Evolutionary conservation across 2,329 filamentous ascomycete species (phyloP).

Genomic region (Dothidotthia symphoricarpi): DNA sequence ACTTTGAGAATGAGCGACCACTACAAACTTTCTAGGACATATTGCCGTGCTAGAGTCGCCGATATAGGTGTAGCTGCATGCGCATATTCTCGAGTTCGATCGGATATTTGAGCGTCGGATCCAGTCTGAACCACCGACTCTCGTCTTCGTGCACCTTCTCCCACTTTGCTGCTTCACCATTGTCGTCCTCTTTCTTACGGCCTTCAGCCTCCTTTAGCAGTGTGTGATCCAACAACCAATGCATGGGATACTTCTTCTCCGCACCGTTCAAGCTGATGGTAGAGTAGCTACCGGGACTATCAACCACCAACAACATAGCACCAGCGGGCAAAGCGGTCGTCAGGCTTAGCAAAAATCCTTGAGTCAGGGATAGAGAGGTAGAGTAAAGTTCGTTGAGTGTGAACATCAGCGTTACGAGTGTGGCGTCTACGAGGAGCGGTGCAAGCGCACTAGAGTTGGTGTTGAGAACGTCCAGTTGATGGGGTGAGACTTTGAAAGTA

Average conservation of each 20-base stretch:
- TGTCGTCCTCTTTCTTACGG: slow-evolving; percentile 11
- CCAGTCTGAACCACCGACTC: slow-evolving; percentile 79
- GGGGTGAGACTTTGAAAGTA: slow-evolving; percentile 44
- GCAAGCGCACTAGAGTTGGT: slow-evolving; percentile 40
- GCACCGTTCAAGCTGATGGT: slow-evolving; percentile 63
- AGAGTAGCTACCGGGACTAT: slow-evolving; percentile 92
- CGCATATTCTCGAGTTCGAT: slow-evolving; percentile 92
- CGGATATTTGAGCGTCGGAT: slow-evolving; percentile 66
- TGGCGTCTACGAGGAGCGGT: slow-evolving; percentile 27
- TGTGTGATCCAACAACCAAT: slow-evolving; percentile 84
- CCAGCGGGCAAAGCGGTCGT: slow-evolving; percentile 58
- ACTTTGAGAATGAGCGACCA: no score
- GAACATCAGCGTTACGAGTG: slow-evolving; percentile 80
- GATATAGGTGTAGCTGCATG: slow-evolving; percentile 85
- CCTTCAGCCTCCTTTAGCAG: slow-evolving; percentile 50
- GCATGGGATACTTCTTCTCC: slow-evolving; percentile 80
- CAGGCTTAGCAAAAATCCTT: slow-evolving; percentile 69
- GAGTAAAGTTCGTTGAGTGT: slow-evolving; percentile 95
- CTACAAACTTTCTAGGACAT: not conserved
- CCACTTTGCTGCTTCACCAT: slow-evolving; percentile 53
- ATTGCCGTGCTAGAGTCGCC: slow-evolving; percentile 5
- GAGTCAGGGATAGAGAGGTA: slow-evolving; percentile 70
- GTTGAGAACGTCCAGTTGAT: slow-evolving; percentile 53
- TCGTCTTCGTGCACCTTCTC: slow-evolving; percentile 72
- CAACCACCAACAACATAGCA: slow-evolving; percentile 77